A percentile compares a stretch with the other conserved stretches of the same genome.
These are phyloP conservation scores for Sporothrix phasma DNA, from an alignment of 2,329 filamentous ascomycete species.

Conservation along the genomic window DNA sequence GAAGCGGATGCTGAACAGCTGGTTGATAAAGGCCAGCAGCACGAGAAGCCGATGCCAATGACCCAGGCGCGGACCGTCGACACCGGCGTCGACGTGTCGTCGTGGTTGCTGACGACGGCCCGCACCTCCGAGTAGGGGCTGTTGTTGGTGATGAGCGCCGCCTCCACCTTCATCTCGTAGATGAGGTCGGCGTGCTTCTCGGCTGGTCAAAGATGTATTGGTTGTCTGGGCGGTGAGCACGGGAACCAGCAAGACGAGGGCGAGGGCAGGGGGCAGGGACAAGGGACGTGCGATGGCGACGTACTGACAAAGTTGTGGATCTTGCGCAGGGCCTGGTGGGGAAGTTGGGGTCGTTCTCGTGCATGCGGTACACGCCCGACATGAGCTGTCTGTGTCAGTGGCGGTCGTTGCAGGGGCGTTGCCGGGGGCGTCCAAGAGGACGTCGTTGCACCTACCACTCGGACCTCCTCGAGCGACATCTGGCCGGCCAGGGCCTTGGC, in stretches of 20 bases:
- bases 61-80: slow-evolving; percentile 47
- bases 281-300: background rate
- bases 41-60: slow-evolving; percentile 40
- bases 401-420: too few relatives aligned
- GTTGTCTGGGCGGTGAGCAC: slow-evolving; percentile 24
- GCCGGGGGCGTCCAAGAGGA: background rate
- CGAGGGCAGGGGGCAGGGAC: too few relatives aligned
- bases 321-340: slow-evolving; percentile 32
- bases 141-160: slow-evolving; percentile 44
- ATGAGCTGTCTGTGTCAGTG: background rate
- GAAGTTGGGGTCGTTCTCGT: slow-evolving; percentile 40
- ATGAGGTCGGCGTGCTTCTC: slow-evolving; percentile 38
- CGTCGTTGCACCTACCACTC: slow-evolving; percentile 2
- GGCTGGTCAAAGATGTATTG: slow-evolving; percentile 34
- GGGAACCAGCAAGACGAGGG: too few relatives aligned
- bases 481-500: slow-evolving; percentile 16
- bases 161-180: slow-evolving; percentile 39
- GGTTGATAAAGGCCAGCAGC: slow-evolving; percentile 35
- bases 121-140: slow-evolving; percentile 49
- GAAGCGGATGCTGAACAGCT: slow-evolving; percentile 45
- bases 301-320: slow-evolving; percentile 31
- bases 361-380: slow-evolving; percentile 23
- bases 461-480: slow-evolving; percentile 16
- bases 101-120: slow-evolving; percentile 47
- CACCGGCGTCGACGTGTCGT: slow-evolving; percentile 38